A percentile compares a stretch with the other conserved stretches of the same genome.
These are phyloP conservation scores for Nitzschia palea DNA, from an alignment of 108 stramenopile species.

Conservation along the genomic window DNA sequence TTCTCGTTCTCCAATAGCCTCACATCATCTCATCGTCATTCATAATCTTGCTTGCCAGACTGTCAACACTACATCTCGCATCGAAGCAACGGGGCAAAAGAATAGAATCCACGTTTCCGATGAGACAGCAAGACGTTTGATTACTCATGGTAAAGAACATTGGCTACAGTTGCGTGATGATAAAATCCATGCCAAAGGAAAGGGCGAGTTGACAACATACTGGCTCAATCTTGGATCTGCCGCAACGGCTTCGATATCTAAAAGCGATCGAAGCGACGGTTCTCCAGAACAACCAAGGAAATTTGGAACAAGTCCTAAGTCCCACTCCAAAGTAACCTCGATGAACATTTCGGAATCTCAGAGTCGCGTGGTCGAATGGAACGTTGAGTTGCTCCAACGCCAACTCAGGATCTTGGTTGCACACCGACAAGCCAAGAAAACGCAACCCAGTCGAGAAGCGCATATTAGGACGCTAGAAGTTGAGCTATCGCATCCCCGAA, in stretches of 20 bases:
- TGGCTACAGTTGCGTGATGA: conserved; percentile 39
- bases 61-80: conserved; percentile 42
- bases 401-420: conserved; percentile 12
- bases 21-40: not conserved
- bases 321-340: not conserved
- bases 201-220: conserved; percentile 49
- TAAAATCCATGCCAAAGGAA: conserved; percentile 50
- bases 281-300: not conserved
- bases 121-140: conserved; percentile 41
- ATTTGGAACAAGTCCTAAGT: not conserved
- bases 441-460: not conserved
- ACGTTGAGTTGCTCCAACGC: not conserved
- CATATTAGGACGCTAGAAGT: not conserved
- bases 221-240: conserved; percentile 31
- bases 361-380: conserved; percentile 15
- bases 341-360: not conserved
- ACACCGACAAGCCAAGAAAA: not conserved
- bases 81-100: conserved; percentile 46
- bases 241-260: not conserved
- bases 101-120: conserved; percentile 41
- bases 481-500: not conserved
- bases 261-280: not conserved
- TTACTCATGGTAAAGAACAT: conserved; percentile 19
- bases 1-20: not conserved
- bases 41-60: not conserved